phyloP scores from a whole-genome alignment of 2,329 filamentous ascomycete genomes.

The Huntiella savannae region DNA sequence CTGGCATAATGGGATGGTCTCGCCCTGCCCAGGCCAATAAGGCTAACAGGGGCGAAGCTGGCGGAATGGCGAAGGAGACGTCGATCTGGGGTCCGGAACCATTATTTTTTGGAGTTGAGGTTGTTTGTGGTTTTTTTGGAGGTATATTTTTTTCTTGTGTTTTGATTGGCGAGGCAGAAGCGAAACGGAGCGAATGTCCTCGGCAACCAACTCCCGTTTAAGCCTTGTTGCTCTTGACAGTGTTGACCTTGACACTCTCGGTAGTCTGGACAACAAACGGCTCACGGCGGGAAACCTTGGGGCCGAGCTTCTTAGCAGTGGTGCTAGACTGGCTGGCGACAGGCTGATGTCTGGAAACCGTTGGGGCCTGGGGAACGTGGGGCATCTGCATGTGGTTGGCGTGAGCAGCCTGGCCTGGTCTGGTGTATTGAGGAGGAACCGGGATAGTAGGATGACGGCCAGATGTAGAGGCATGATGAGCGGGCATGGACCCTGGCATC shows the following conservation, averaged over 20 bases:
- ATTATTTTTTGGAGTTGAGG: no score
- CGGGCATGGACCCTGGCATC: neutral
- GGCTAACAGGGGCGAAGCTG: no score
- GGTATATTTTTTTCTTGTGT: no score
- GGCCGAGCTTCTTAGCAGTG: constrained; percentile 1
- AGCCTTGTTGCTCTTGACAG: neutral
- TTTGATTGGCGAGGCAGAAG: no score
- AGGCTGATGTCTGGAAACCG: neutral
- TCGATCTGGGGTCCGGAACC: no score
- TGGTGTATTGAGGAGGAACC: neutral
- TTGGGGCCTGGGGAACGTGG: neutral
- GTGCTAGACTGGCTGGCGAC: neutral
- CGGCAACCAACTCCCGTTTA: no score
- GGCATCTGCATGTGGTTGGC: neutral
- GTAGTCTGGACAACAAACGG: constrained; percentile 6
- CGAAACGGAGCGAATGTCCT: no score
- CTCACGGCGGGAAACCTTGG: constrained; percentile 9
- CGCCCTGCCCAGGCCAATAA: no score
- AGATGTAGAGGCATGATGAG: neutral
- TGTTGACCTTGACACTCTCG: neutral
- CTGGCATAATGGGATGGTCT: no score
- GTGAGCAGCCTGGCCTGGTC: neutral
- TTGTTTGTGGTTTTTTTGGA: no score
- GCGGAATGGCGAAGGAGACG: no score
- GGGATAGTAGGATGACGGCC: neutral